phyloP scores from a whole-genome alignment of 2,329 filamentous ascomycete species.

The Neospermospora avenae region DNA sequence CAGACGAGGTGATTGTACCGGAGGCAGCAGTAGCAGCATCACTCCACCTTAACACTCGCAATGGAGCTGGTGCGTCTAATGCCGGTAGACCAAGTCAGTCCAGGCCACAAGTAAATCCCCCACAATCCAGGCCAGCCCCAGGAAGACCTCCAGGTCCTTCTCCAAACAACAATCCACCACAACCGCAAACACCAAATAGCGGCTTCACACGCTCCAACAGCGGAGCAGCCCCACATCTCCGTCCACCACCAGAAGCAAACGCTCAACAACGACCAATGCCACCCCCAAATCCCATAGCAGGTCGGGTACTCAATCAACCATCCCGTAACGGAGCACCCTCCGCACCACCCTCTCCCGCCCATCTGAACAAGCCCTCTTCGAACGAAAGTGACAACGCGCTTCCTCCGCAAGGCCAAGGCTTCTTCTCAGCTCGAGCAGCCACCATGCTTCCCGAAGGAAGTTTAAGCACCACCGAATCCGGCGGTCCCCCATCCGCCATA shows the following conservation, averaged over 20 bases:
- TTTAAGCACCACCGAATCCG: not conserved
- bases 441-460: slow-evolving; percentile 49
- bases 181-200: slow-evolving; percentile 34
- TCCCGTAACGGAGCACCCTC: slow-evolving; percentile 29
- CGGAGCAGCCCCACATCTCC: slow-evolving; percentile 19
- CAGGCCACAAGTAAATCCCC: slow-evolving; percentile 29
- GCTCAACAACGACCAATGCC: slow-evolving; percentile 14
- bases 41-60: slow-evolving; percentile 23
- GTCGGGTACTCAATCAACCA: slow-evolving; percentile 33
- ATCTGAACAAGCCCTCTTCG: slow-evolving; percentile 12
- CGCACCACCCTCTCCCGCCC: slow-evolving; percentile 29
- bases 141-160: slow-evolving; percentile 24
- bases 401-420: slow-evolving; percentile 42
- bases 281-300: slow-evolving; percentile 19
- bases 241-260: slow-evolving; percentile 19
- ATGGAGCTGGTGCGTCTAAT: slow-evolving; percentile 18
- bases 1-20: slow-evolving; percentile 69
- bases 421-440: slow-evolving; percentile 69
- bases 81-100: slow-evolving; percentile 25
- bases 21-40: slow-evolving; percentile 25
- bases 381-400: slow-evolving; percentile 19
- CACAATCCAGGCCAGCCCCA: slow-evolving; percentile 31
- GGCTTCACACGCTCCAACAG: slow-evolving; percentile 30
- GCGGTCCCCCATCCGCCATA: slow-evolving; percentile 37
- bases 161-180: slow-evolving; percentile 17